Conservation (phyloP, 306 rosid genomes). For the Prunus campanulata region DNA sequence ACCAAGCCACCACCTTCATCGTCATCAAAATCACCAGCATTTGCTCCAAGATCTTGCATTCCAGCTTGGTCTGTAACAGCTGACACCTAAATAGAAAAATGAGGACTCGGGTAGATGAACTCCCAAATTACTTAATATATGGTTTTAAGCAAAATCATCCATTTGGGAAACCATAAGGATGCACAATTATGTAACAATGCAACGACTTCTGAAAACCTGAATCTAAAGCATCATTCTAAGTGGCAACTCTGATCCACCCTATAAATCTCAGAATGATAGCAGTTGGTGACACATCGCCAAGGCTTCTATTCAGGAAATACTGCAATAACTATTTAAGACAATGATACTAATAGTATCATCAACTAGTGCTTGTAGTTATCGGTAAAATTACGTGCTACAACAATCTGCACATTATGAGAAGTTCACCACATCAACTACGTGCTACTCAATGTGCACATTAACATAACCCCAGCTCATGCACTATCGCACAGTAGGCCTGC, state of each 20-base stretch:
- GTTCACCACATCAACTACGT: background rate
- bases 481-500: background rate
- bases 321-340: background rate
- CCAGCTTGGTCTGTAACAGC: slow-evolving; percentile 83
- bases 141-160: background rate
- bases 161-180: background rate
- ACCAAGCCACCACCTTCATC: slow-evolving; percentile 94
- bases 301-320: no score
- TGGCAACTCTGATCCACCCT: background rate
- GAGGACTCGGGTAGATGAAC: background rate
- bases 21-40: slow-evolving; percentile 86
- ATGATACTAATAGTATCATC: background rate
- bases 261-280: background rate
- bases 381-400: background rate
- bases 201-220: background rate
- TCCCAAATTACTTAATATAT: background rate
- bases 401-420: background rate
- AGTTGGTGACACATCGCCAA: background rate
- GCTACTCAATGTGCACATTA: background rate
- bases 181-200: background rate
- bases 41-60: slow-evolving; percentile 76
- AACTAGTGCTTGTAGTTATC: background rate
- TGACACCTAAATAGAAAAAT: slow-evolving; percentile 59
- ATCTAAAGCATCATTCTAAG: background rate
- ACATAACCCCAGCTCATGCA: background rate